A percentile compares a stretch with the other conserved stretches of the same genome.
These are phyloP conservation scores for Parathielavia hyrcaniae DNA, from an alignment of 495 filamentous ascomycete species.

Conservation along the genomic window DNA sequence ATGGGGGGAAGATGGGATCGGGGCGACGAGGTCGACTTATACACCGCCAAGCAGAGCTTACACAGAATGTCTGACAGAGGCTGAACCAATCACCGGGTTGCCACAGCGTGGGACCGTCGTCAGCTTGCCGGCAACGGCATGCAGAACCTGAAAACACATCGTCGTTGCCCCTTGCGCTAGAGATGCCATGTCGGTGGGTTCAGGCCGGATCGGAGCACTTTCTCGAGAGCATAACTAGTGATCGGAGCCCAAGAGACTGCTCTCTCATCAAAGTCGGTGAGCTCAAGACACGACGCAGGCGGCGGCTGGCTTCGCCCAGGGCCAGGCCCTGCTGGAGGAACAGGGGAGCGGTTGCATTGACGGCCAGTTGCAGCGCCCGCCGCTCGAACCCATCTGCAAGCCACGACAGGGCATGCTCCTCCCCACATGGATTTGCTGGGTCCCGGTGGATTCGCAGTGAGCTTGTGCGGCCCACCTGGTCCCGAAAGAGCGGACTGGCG, in stretches of 20 bases:
- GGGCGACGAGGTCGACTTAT: constrained; percentile 10
- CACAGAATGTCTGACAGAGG: constrained; percentile 12
- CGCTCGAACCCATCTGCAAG: constrained; percentile 25
- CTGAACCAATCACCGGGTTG: background rate
- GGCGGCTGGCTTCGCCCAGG: constrained; percentile 18
- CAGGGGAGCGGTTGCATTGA: constrained; percentile 28
- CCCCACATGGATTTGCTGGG: constrained; percentile 24
- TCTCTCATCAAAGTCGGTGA: constrained; percentile 35
- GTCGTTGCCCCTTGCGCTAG: constrained; percentile 19
- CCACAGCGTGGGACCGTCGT: background rate
- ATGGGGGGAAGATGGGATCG: background rate
- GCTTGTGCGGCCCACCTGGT: constrained; percentile 7
- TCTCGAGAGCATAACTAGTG: constrained; percentile 9
- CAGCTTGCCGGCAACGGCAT: constrained; percentile 6
- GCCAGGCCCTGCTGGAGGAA: constrained; percentile 18
- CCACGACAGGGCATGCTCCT: constrained; percentile 28
- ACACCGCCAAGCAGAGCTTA: constrained; percentile 14
- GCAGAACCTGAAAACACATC: background rate
- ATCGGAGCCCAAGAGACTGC: constrained; percentile 26
- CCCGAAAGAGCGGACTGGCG: constrained; percentile 24
- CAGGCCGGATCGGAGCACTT: constrained; percentile 5
- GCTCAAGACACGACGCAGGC: constrained; percentile 27
- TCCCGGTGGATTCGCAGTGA: constrained; percentile 14
- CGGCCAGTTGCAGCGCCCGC: constrained; percentile 24
- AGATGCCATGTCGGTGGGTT: constrained; percentile 10